Evolutionary conservation across 2,329 filamentous ascomycete species (phyloP).

Genomic region (Blumeria graminis): DNA sequence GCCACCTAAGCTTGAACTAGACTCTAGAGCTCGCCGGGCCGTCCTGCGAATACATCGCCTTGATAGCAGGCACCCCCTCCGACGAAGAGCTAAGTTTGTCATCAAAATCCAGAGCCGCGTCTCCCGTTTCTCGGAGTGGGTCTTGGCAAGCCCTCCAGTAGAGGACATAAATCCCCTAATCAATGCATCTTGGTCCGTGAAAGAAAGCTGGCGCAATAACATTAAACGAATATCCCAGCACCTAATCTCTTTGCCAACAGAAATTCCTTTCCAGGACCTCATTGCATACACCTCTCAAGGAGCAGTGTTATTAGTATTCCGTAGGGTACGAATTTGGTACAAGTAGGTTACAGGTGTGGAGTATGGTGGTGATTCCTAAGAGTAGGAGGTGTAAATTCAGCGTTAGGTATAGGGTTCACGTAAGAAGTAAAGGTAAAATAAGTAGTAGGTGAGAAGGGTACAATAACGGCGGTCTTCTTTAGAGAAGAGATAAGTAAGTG

Average conservation of each 20-base stretch:
- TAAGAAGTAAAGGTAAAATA: no score
- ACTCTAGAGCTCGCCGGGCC: neutral
- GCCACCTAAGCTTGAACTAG: neutral
- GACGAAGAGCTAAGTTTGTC: neutral
- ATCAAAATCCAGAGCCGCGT: neutral
- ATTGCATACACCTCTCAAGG: no score
- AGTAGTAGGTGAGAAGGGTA: no score
- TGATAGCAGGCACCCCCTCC: neutral
- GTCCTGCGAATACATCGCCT: neutral
- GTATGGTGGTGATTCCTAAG: no score
- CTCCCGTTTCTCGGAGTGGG: neutral
- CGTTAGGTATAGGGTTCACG: no score
- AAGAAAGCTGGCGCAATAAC: neutral
- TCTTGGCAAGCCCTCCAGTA: neutral
- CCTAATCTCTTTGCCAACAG: neutral
- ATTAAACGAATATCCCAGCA: neutral
- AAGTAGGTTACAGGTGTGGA: no score
- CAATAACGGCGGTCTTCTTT: no score
- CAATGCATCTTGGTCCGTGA: no score
- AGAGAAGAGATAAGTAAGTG: no score
- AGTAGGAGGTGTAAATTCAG: no score
- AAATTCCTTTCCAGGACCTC: neutral
- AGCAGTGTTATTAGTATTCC: no score
- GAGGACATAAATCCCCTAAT: neutral
- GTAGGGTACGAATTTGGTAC: no score